Evolutionary conservation across 306 rosid species (phyloP), one percentile per base, ranked within the genome.

Genomic region (Psophocarpus tetragonolobus): DNA sequence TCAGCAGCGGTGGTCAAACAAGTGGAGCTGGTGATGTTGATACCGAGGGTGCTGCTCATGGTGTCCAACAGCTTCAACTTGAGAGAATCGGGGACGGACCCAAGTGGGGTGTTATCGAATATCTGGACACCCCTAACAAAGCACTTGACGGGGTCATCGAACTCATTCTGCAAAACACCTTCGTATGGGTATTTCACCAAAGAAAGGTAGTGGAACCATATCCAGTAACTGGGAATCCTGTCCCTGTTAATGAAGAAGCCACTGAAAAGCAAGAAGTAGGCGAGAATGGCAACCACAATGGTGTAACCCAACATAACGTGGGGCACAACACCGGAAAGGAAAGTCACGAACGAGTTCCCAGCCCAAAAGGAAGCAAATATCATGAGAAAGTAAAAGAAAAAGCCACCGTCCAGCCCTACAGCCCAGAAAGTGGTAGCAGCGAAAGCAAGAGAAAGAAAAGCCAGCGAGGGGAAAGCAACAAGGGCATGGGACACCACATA

Each of bases 241-340:
- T 95, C 86, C 4, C 99, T 75, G 53, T 89, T 90, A 8, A 95
- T 91, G 90, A 95, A 95, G 85, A 95, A 95, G 1, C 99, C 99
- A 11, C 99, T 95, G 85, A 95, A 92, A 0, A 95, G 82, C n/a
- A 95, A 85, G 75, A 95, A 95, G 30, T 95, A 95, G 0, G 99
- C 99, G 0, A 95, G 26, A 39, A 95, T 91, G 0, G 99, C 99
- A 0, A 95, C 99, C 1, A 95, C 99, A 0, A 95, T 85, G 0
- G 97, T 92, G 83, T 95, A 95, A 0, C 99, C 99, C 0, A 95
- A 50, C 97, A 95, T 92, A 14, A 95, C 99, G 8, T 95, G 99
- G 0, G 99, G 98, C 2, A 95, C 99, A 3, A 95, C 89, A 0
- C 97, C 99, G 0, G 99, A 95, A 1, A 95, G 90, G 67, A 95